These are phyloP conservation scores for Botrytis tulipae DNA, from an alignment of 2,329 filamentous ascomycete species.

Conservation along the genomic window DNA sequence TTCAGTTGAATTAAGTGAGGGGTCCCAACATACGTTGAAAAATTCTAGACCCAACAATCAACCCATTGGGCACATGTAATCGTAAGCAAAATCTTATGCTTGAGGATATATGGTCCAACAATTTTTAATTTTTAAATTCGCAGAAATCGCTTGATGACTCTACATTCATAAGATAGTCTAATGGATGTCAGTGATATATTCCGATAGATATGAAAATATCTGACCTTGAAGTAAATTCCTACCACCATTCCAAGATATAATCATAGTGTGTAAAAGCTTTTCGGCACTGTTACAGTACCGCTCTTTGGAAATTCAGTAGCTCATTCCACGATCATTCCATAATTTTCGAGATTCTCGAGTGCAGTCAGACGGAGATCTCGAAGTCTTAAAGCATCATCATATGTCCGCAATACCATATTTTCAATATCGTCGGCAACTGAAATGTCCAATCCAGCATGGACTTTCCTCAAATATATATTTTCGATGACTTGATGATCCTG, in stretches of 20 bases:
- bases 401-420: background rate
- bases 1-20: background rate
- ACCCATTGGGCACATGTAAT: background rate
- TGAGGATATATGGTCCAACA: background rate
- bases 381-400: background rate
- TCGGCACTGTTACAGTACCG: background rate
- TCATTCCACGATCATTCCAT: background rate
- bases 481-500: background rate
- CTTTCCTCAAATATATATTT: background rate
- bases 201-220: background rate
- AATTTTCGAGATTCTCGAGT: background rate
- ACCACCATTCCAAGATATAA: background rate
- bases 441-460: background rate
- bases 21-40: background rate
- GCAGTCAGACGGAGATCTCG: background rate
- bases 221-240: background rate
- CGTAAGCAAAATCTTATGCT: background rate
- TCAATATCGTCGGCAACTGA: background rate
- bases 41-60: background rate
- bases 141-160: background rate
- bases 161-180: background rate
- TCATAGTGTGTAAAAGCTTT: background rate
- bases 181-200: background rate
- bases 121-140: background rate
- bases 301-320: background rate